These are phyloP conservation scores for Beauveria sp. DNA, from an alignment of 2,329 filamentous ascomycete species.

Conservation along the genomic window DNA sequence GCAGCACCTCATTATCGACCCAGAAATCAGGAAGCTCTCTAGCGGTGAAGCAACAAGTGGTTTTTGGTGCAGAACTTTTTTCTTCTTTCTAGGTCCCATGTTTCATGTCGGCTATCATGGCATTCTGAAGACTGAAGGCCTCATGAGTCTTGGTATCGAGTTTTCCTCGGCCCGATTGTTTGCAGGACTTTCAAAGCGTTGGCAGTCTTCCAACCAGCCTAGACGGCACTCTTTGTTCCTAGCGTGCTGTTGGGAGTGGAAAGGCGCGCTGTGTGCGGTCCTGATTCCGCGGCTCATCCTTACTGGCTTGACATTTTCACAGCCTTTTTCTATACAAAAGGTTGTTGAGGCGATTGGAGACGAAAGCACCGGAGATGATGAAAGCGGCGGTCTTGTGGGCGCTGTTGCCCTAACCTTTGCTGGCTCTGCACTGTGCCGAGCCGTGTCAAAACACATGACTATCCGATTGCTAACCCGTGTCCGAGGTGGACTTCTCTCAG, in stretches of 20 bases:
- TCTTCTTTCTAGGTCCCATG: background rate
- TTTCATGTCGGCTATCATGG: background rate
- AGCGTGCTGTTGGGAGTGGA: slow-evolving; percentile 18
- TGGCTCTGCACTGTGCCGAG: background rate
- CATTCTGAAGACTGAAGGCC: background rate
- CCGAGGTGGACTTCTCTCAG: background rate
- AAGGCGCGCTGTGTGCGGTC: slow-evolving; percentile 5
- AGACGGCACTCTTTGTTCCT: background rate
- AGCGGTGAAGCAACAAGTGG: background rate
- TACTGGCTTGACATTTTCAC: background rate
- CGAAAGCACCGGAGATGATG: slow-evolving; percentile 13
- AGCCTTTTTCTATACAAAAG: background rate
- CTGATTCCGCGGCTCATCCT: background rate
- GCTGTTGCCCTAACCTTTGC: background rate
- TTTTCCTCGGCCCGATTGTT: background rate
- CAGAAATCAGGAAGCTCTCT: background rate
- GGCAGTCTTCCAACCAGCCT: background rate
- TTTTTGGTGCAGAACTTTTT: background rate
- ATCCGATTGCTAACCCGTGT: background rate
- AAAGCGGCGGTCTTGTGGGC: background rate
- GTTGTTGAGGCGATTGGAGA: slow-evolving; percentile 11
- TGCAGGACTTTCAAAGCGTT: background rate
- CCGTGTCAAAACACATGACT: background rate
- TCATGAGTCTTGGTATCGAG: background rate
- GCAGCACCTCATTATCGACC: background rate